phyloP scores from a whole-genome alignment of 768 basidiomycete species.

The Termitomyces sp. region DNA sequence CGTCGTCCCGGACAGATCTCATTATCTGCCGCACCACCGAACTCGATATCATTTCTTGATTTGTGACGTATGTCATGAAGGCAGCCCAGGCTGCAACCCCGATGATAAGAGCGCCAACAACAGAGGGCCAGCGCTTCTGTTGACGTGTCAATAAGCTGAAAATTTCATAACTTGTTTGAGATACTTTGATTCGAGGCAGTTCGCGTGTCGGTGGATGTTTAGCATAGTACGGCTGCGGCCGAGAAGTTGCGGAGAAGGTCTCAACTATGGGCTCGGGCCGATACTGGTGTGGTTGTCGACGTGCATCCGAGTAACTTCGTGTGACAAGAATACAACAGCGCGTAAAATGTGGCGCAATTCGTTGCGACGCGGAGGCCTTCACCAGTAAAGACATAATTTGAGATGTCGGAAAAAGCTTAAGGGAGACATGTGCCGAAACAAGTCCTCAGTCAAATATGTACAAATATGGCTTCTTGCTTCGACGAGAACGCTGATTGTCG shows the following conservation, averaged over 20 bases:
- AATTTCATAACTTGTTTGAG: background rate
- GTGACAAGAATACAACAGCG: background rate
- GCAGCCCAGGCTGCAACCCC: constrained; percentile 62
- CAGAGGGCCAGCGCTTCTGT: constrained; percentile 54
- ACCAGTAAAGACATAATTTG: constrained; percentile 9
- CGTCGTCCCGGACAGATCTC: constrained; percentile 50
- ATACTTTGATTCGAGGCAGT: constrained; percentile 31
- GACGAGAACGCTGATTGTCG: background rate
- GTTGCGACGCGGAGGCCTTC: constrained; percentile 3
- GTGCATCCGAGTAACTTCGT: constrained; percentile 14
- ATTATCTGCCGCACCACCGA: constrained; percentile 69
- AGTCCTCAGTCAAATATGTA: constrained; percentile 1
- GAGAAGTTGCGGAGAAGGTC: constrained; percentile 26
- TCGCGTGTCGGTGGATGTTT: constrained; percentile 25
- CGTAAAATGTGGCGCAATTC: constrained; percentile 2
- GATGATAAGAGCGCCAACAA: constrained; percentile 41
- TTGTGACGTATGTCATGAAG: constrained; percentile 67
- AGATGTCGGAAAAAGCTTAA: background rate
- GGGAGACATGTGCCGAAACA: background rate
- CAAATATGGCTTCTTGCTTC: constrained; percentile 4
- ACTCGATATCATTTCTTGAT: constrained; percentile 73
- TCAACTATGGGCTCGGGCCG: constrained; percentile 16
- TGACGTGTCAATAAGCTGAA: background rate
- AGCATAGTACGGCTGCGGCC: constrained; percentile 32
- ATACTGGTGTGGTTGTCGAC: constrained; percentile 15